These are phyloP conservation scores for Hordeum marinum DNA, from an alignment of 176 grass and related monocot genomes.

Conservation along the genomic window DNA sequence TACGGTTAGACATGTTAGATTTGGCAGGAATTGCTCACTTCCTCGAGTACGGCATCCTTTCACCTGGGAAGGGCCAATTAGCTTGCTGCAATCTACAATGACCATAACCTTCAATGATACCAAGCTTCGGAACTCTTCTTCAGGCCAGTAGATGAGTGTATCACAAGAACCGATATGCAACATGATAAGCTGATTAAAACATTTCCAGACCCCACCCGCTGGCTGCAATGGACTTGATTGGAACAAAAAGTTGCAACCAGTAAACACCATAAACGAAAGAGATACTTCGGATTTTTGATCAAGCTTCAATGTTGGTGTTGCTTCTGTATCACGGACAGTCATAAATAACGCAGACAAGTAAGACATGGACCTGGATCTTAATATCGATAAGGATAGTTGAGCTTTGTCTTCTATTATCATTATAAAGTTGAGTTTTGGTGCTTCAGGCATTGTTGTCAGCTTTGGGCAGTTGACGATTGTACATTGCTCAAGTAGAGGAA, in stretches of 20 bases:
- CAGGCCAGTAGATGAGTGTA: conserved; percentile 1
- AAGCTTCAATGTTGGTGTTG: not conserved
- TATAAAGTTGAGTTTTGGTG: not conserved
- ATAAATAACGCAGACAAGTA: not conserved
- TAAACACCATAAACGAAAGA: not conserved
- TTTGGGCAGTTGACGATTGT: not conserved
- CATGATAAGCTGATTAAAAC: not conserved
- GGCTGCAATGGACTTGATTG: not conserved
- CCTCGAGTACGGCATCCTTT: not conserved
- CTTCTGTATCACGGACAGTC: rapidly evolving
- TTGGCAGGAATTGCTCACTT: not conserved
- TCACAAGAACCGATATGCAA: not conserved
- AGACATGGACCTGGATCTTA: not conserved
- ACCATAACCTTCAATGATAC: not conserved
- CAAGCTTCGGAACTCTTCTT: conserved; percentile 7
- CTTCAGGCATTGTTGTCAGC: not conserved
- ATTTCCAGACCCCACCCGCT: not conserved
- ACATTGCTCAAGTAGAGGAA: not conserved
- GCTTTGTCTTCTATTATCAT: not conserved
- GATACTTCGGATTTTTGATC: not conserved
- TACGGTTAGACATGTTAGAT: rapidly evolving
- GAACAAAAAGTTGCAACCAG: not conserved
- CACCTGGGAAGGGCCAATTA: not conserved
- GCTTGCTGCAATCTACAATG: rapidly evolving
- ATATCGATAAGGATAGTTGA: not conserved